Base-by-base conservation (phyloP, 176 grass and related monocot species). In the Musa troglodytarum region DNA sequence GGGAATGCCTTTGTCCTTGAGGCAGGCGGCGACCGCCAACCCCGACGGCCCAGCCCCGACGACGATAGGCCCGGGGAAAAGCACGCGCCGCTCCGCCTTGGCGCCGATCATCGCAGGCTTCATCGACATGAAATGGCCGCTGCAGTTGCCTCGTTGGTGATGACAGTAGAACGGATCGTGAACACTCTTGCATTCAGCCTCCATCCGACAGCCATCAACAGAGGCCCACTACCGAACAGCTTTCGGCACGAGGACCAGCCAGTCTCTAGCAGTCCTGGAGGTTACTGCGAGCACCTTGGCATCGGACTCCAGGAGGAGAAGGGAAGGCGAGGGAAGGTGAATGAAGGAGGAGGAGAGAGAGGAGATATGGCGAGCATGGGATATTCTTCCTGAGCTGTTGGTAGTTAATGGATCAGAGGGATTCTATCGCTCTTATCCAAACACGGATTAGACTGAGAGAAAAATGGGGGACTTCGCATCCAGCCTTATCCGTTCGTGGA, bases 31-130 rank as follows among this genome's bases (percentile, higher is more conserved):
- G 59, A 79, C 90, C 1, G 87, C 89, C 49, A 96, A 69, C 17
- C 93, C 93, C 51, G 89, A 79, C 11, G 93, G 93, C 13, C 93
- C 93, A 0, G 85, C 93, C 2, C 93, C 89, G 0, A 92, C 81
- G 50, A 96, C 90, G 25, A 96, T 20, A 3, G 91, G 72, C 1
- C 85, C 87, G 1, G 76, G 19, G 19, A 84, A 78, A 10, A 71
- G 61, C 74, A 22, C 17, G 13, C 65, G 0, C 8, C 64, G 21
- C 19, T 20, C n/a, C 19, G 17, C n/a, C 57, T 61, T 19, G 57
- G 57, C 57, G 3, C 6, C 16, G 57, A 7, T 17, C 15, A 19
- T n/a, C 57, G 11, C 8, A 26, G 19, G 54, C 56, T 50, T 50
- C 20, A 50, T 76, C 29, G 74, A 20, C 57, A 43, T 43, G 34